Conservation (phyloP, 495 filamentous ascomycete genomes). For the Ascobolus immersus region DNA sequence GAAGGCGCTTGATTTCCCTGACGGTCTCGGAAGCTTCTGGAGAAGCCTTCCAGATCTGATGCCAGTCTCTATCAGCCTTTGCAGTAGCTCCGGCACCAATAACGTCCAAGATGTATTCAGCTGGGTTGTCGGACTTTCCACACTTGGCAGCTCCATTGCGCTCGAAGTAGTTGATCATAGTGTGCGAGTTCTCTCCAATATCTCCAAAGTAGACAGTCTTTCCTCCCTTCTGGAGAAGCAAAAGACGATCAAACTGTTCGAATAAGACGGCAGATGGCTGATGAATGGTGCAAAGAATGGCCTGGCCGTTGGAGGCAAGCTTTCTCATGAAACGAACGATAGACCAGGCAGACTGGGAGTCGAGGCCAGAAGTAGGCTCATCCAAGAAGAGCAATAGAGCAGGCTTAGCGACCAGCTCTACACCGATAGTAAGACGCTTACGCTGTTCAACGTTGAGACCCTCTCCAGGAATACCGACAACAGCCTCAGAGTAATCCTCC, state of each 20-base stretch:
- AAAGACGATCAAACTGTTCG: conserved; percentile 52
- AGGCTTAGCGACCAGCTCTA: conserved; percentile 75
- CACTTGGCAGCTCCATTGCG: conserved; percentile 25
- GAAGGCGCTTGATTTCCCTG: neutral
- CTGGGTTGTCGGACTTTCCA: conserved; percentile 24
- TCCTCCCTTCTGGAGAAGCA: conserved; percentile 43
- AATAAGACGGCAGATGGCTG: conserved; percentile 48
- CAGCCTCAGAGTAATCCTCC: conserved; percentile 26
- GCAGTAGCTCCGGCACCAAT: conserved; percentile 30
- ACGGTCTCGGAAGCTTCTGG: conserved; percentile 24
- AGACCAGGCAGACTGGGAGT: conserved; percentile 58
- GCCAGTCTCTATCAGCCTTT: conserved; percentile 37
- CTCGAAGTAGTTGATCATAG: conserved; percentile 14
- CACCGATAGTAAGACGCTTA: conserved; percentile 64
- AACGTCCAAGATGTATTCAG: conserved; percentile 18
- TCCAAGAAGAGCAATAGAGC: conserved; percentile 58
- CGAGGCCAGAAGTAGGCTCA: conserved; percentile 51
- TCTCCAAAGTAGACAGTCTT: conserved; percentile 52
- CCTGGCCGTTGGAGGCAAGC: conserved; percentile 37
- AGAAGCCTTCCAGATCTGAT: conserved; percentile 43
- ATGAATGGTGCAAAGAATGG: conserved; percentile 63
- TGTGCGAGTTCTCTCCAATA: conserved; percentile 34
- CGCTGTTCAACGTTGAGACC: conserved; percentile 36
- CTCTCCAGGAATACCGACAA: conserved; percentile 27
- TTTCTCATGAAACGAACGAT: conserved; percentile 72